Evolutionary conservation across 805 yeast genomes (phyloP).

Genomic region (Ogataea angusta): DNA sequence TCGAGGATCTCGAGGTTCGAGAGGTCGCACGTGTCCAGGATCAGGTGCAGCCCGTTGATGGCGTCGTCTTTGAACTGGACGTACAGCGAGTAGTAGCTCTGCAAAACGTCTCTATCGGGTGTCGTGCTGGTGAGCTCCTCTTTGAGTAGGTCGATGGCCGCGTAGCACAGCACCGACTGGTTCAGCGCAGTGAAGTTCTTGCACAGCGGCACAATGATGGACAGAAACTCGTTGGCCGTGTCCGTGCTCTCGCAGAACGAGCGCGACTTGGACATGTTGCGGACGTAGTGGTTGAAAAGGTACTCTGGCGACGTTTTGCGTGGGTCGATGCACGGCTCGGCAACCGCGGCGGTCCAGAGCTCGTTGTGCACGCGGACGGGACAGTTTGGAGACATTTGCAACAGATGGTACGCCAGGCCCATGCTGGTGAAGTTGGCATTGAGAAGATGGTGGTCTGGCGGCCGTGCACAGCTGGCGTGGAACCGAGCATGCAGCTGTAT

Average conservation of each 20-base stretch:
- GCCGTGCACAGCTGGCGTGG: neutral
- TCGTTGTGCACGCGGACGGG: neutral
- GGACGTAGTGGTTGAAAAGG: slow-evolving; percentile 25
- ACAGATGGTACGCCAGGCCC: slow-evolving; percentile 5
- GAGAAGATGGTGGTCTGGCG: neutral
- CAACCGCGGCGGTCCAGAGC: neutral
- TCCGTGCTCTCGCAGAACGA: slow-evolving; percentile 22
- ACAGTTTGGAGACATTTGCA: neutral
- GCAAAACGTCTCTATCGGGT: slow-evolving; percentile 1
- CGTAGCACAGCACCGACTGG: slow-evolving; percentile 26
- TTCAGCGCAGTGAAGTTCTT: slow-evolving; percentile 24
- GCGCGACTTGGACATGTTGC: slow-evolving; percentile 23
- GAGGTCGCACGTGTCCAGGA: slow-evolving; percentile 24
- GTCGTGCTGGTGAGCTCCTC: slow-evolving; percentile 9
- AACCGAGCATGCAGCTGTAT: neutral
- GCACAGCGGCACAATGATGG: slow-evolving; percentile 29
- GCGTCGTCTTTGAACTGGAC: slow-evolving; percentile 31
- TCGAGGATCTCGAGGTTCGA: slow-evolving; percentile 23
- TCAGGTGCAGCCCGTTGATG: slow-evolving; percentile 26
- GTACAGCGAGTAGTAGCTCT: slow-evolving; percentile 11
- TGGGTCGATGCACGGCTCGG: neutral
- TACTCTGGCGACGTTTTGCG: slow-evolving; percentile 9
- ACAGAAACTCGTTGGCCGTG: slow-evolving; percentile 26
- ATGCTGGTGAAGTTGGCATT: neutral
- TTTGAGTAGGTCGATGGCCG: slow-evolving; percentile 27